Evolutionary conservation across 1,139 yeast species (phyloP).

Genomic region (Scheffersomyces titani): DNA sequence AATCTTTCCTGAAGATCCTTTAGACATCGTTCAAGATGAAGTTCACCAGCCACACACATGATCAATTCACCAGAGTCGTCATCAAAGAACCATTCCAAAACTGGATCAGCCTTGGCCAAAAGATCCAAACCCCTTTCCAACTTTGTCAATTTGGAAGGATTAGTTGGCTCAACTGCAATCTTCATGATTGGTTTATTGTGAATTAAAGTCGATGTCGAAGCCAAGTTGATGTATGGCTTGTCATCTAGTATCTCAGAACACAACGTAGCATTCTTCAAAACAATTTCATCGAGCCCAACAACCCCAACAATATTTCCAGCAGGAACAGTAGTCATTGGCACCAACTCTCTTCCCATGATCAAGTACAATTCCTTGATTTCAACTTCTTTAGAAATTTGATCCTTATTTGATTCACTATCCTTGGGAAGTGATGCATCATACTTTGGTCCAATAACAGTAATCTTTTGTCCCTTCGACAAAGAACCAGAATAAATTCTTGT

Average conservation of each 20-base stretch:
- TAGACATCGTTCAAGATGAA: constrained; percentile 87
- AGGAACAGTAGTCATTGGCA: constrained; percentile 76
- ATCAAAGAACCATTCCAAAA: constrained; percentile 81
- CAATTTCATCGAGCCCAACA: constrained; percentile 81
- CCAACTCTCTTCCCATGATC: constrained; percentile 90
- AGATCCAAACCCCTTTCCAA: constrained; percentile 78
- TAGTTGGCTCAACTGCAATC: constrained; percentile 91
- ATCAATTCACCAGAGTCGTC: constrained; percentile 88
- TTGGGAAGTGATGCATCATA: constrained; percentile 71
- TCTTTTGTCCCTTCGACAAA: constrained; percentile 68
- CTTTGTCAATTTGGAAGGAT: constrained; percentile 75
- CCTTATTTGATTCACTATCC: constrained; percentile 37
- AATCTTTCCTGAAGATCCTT: constrained; percentile 88
- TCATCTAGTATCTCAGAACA: constrained; percentile 44
- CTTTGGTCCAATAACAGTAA: constrained; percentile 82
- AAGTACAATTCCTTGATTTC: constrained; percentile 70
- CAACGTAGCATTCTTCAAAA: constrained; percentile 86
- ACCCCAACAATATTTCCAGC: constrained; percentile 96
- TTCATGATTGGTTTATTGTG: constrained; percentile 84
- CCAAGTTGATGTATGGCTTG: constrained; percentile 73
- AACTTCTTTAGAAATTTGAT: constrained; percentile 49
- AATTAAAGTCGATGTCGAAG: constrained; percentile 52
- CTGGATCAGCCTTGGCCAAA: constrained; percentile 88
- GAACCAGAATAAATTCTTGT: constrained; percentile 90
- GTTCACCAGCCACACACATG: constrained; percentile 92